A percentile compares a stretch with the other conserved stretches of the same genome.
Conservation (phyloP, 2,329 filamentous ascomycete genomes). For the Diaporthe sp. region DNA sequence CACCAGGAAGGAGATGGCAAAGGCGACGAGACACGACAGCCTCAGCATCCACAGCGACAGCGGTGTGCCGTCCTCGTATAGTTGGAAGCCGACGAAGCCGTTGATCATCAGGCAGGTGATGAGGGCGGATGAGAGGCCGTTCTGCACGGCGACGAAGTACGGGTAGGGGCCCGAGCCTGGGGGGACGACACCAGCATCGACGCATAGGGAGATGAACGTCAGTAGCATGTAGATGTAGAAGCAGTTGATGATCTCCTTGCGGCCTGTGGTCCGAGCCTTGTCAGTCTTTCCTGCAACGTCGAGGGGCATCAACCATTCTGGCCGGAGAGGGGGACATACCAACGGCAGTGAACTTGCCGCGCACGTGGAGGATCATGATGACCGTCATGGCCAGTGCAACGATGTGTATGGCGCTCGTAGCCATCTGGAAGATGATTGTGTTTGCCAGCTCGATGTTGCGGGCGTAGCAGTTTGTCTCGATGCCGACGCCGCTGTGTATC, state of each 20-base stretch:
- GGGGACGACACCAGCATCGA: conserved; percentile 93
- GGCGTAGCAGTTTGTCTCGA: conserved; percentile 91
- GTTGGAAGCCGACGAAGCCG: conserved; percentile 96
- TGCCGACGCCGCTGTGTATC: conserved; percentile 76
- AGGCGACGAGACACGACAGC: conserved; percentile 81
- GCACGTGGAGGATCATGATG: conserved; percentile 96
- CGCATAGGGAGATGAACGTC: conserved; percentile 86
- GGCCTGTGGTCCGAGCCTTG: conserved; percentile 53
- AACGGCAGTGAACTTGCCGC: conserved; percentile 98
- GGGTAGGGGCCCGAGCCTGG: conserved; percentile 83
- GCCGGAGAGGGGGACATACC: conserved; percentile 65
- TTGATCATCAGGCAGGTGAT: conserved; percentile 94
- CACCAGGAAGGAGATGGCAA: conserved; percentile 86
- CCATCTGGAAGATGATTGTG: conserved; percentile 97
- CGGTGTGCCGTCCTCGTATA: conserved; percentile 96
- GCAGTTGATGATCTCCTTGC: conserved; percentile 82
- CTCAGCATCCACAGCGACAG: conserved; percentile 94
- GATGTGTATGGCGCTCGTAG: conserved; percentile 92
- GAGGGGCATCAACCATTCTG: not conserved
- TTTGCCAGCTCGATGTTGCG: conserved; percentile 96
- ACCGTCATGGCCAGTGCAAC: conserved; percentile 90
- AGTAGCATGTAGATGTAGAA: conserved; percentile 97
- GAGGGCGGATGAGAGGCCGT: conserved; percentile 84
- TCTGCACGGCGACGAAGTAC: conserved; percentile 91
- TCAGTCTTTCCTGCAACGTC: conserved; percentile 11